Evolutionary conservation across 768 basidiomycete species (phyloP).

Genomic region (Rhodotorula sphaerocarpa): DNA sequence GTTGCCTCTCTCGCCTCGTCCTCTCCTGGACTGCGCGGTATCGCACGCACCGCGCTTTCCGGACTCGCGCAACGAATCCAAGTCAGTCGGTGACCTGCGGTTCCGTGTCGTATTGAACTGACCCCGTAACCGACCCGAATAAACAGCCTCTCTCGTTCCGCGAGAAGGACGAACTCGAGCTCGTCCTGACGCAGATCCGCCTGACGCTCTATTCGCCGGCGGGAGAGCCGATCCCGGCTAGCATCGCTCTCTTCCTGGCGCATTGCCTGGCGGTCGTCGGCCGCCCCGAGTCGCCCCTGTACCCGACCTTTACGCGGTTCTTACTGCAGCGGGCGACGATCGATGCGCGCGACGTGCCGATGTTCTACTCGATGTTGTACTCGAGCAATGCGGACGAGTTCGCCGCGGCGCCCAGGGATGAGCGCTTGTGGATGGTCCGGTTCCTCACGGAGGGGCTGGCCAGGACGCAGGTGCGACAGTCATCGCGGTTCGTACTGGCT

Average conservation of each 20-base stretch:
- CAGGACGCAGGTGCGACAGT: slow-evolving; percentile 30
- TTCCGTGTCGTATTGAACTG: too few relatives aligned
- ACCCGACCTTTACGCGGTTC: slow-evolving; percentile 76
- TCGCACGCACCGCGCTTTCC: slow-evolving; percentile 55
- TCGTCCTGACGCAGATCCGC: slow-evolving; percentile 32
- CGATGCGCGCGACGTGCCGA: slow-evolving; percentile 73
- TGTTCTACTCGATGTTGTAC: slow-evolving; percentile 82
- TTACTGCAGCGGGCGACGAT: slow-evolving; percentile 78
- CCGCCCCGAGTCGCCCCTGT: slow-evolving; percentile 79
- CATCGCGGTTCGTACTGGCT: too few relatives aligned
- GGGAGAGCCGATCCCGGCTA: slow-evolving; percentile 58
- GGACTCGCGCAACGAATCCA: slow-evolving; percentile 57
- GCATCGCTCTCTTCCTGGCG: slow-evolving; percentile 68
- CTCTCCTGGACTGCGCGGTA: slow-evolving; percentile 53
- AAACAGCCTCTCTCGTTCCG: slow-evolving; percentile 21
- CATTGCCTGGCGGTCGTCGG: slow-evolving; percentile 76
- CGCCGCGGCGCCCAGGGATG: slow-evolving; percentile 19
- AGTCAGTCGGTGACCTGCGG: slow-evolving; percentile 50
- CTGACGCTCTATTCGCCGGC: slow-evolving; percentile 25
- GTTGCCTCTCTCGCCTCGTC: slow-evolving; percentile 65
- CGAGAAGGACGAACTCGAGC: slow-evolving; percentile 37
- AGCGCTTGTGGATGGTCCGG: slow-evolving; percentile 35
- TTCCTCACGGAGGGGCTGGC: slow-evolving; percentile 33
- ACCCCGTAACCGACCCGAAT: too few relatives aligned
- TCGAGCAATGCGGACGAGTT: slow-evolving; percentile 30